Base-by-base conservation (phyloP, 2,329 filamentous ascomycete genomes). In the Torrubiellomyces zombiae region DNA sequence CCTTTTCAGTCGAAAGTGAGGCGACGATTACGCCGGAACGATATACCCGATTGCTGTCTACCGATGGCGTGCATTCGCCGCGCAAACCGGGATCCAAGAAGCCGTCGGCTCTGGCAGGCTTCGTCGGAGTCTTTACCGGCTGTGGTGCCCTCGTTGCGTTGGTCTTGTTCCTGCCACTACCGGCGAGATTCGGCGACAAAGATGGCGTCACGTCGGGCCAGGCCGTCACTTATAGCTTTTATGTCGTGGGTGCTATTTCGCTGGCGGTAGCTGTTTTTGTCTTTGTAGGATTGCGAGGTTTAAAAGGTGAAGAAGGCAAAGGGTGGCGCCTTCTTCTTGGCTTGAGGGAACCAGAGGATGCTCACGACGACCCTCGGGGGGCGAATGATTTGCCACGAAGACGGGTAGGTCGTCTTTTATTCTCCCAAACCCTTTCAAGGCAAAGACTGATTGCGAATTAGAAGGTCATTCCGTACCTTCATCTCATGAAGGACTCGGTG, bases 41-140 rank as follows among this genome's bases (percentile, higher is more conserved):
- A 16, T 74, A 65, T 32, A 55, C 51, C 10, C 44, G 48, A 20
- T 45, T 44, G 14, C 18, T 48, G 11, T 53, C 48, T 7, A 43
- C 39, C 23, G 44, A 45, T 8, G 33, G 36, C 11, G 23, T 12
- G 31, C 33, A 8, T 26, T 35, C 13, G 29, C 27, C 26, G 30
- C 30, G 25, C 4, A 42, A 42, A 20, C 32, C 36, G 4, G 38
- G 31, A 21, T 35, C 32, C 19, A 40, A 35, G 38, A 63, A 63
- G 32, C 60, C 67, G 2, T 61, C 63, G 2, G 57, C 60, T 11
- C 63, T 98, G 14, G 86, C 89, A 10, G 89, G 89, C 0, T 72
- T 85, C 25, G 89, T 98, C 5, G 89, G 89, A 4, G 59, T 93
- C 30, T 92, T 91, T 45, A 93, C 89, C 6, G 89, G 89, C 14